Evolutionary conservation across 495 filamentous ascomycete genomes (phyloP), one percentile per base, ranked within the genome.

Genomic region (Poronia punctata): DNA sequence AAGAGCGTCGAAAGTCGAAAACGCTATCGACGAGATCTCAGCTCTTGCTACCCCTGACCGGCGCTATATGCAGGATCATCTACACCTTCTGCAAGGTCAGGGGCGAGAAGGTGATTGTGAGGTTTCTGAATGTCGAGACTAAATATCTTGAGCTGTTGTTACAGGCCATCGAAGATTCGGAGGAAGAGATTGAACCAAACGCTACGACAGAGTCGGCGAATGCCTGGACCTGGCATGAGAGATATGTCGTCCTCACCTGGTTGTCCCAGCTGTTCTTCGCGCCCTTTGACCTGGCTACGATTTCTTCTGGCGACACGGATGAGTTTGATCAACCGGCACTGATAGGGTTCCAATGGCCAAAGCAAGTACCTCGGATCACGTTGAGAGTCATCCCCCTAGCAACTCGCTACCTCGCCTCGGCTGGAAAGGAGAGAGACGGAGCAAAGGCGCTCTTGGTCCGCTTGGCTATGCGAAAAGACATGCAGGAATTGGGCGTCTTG

Each of bases 1-100:
- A 56, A 61, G 70, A 62, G 42, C 56, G 39, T 27, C 59, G 34
- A 16, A 62, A 38, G 53, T 37, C 44, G 34, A 49, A 38, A 18
- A 50, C 28, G 8, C 26, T 59, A 41, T 52, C 66, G 32, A 49
- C 57, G 44, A 40, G 60, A 37, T 58, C 64, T 36, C 50, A 60
- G 42, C 46, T 80, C 58, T 48, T 76, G 2, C 63, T 67, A 40
- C 71, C 83, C 0, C 60, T 87, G 4, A 76, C 80, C 10, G 75
- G 75, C 39, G 87, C 84, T 16, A 75, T 94, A 35, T 83, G 80
- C 57, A 76, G 70, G 45, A 63, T 97, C 10, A 64, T 99, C 10
- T 95, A 96, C 59, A 84, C 82, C 1, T 79, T 97, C 40, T 96
- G 88, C 72, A 99, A 99, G 59, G 79, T 97, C 40, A 77, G 92